These are phyloP conservation scores for Nephelium lappaceum DNA, from an alignment of 345 rosid genomes.

Conservation along the genomic window DNA sequence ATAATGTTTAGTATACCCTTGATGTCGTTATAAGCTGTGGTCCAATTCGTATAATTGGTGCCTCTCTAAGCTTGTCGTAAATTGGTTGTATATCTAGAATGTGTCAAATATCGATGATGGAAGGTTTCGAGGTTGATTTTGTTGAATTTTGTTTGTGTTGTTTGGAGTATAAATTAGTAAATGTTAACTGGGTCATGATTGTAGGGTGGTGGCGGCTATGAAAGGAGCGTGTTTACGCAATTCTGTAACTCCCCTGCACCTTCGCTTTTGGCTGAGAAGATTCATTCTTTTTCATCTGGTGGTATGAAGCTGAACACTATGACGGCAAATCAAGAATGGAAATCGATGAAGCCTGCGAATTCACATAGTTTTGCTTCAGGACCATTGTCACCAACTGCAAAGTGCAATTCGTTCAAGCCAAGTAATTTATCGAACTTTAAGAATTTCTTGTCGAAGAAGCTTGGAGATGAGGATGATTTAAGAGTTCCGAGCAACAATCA, in stretches of 20 bases:
- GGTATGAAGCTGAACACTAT: conserved; percentile 24
- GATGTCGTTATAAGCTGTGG: too few species aligned
- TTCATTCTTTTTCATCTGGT: conserved; percentile 27
- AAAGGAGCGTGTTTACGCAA: conserved; percentile 39
- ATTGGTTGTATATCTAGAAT: neutral
- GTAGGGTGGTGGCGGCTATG: conserved; percentile 50
- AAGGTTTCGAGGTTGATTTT: neutral
- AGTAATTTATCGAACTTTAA: conserved; percentile 39
- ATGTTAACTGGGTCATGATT: conserved; percentile 13
- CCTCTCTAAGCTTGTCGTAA: neutral
- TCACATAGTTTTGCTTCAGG: conserved; percentile 28
- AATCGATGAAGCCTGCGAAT: conserved; percentile 22
- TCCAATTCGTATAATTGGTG: neutral
- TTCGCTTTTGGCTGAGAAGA: conserved; percentile 45
- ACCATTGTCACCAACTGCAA: conserved; percentile 35
- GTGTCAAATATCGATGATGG: neutral
- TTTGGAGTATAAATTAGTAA: neutral
- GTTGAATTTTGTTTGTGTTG: neutral
- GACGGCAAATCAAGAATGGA: conserved; percentile 21
- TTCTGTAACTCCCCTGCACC: conserved; percentile 40
- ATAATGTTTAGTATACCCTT: neutral
- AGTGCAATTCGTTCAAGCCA: conserved; percentile 34
- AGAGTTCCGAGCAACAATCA: conserved; percentile 36
- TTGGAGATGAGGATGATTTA: conserved; percentile 38
- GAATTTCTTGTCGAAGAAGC: conserved; percentile 32